These are phyloP conservation scores for Phytophthora ramorum DNA, from an alignment of 352 stramenopile genomes.

Conservation along the genomic window DNA sequence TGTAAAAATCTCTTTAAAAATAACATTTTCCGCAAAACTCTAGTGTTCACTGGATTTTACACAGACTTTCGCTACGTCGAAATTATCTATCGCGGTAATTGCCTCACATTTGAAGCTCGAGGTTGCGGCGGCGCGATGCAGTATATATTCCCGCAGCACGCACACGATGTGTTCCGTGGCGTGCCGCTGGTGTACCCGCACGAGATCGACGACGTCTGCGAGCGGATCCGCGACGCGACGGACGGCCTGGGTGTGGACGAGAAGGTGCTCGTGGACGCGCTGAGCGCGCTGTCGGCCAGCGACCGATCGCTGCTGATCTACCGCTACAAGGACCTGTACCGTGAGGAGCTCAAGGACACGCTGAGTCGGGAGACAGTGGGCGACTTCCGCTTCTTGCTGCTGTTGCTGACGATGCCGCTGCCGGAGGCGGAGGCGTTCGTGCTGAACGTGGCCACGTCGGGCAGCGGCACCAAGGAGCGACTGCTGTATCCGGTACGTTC, in stretches of 20 bases:
- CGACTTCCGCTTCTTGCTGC: slow-evolving; percentile 72
- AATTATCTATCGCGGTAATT: slow-evolving; percentile 6
- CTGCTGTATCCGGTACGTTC: slow-evolving; percentile 71
- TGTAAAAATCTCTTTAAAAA: background rate
- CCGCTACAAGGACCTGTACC: slow-evolving; percentile 76
- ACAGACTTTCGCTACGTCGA: background rate
- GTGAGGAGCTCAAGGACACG: slow-evolving; percentile 63
- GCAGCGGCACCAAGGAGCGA: slow-evolving; percentile 64
- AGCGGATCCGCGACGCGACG: slow-evolving; percentile 65
- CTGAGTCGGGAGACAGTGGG: slow-evolving; percentile 71
- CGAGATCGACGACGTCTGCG: slow-evolving; percentile 63
- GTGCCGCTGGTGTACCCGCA: slow-evolving; percentile 44
- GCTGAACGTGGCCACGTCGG: slow-evolving; percentile 59
- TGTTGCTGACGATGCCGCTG: slow-evolving; percentile 67
- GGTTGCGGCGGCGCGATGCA: slow-evolving; percentile 32
- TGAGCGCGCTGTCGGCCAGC: slow-evolving; percentile 51
- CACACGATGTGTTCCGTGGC: slow-evolving; percentile 45
- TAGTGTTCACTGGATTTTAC: background rate
- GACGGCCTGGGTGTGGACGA: slow-evolving; percentile 80
- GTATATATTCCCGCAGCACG: slow-evolving; percentile 46
- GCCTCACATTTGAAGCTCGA: background rate
- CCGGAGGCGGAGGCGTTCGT: slow-evolving; percentile 76
- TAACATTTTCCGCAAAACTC: background rate
- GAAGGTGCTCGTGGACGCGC: slow-evolving; percentile 54
- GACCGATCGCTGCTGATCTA: slow-evolving; percentile 68